Base-by-base conservation (phyloP, 2,329 filamentous ascomycete genomes). In the Cladosporium sp. region DNA sequence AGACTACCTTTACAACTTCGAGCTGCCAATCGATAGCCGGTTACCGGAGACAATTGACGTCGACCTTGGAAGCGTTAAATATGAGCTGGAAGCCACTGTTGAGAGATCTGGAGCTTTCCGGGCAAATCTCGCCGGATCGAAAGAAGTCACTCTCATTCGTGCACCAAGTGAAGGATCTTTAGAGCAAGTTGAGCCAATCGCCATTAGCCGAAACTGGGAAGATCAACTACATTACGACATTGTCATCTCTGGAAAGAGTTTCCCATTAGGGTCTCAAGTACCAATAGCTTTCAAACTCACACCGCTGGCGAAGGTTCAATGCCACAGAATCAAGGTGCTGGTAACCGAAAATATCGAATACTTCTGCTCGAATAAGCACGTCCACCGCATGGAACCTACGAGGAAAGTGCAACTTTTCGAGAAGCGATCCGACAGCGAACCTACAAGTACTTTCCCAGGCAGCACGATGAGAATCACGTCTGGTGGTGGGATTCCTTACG, bases 141-240 rank as follows among this genome's bases (percentile, higher is more conserved):
- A 92, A 71, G 92, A 96, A 72, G 86, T 97, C 2, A 84, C 83
- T 8, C 85, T 97, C 50, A 90, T 96, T 55, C 87, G 92, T 45
- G 86, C 94, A 3, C 92, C 92, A 0, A 86, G 93, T 51, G 91
- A 96, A 74, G 84, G 92, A 47, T 96, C 92, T 0, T 79, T 96
- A 22, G 92, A 97, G 73, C 91, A 91, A 73, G 88, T 92, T 25
- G 92, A 97, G 70, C 92, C 92, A 2, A 96, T 97, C 67, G 93
- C 92, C 11, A 96, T 97, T 69, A 93, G 89, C 64, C 82, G 92
- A 19, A 92, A 90, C 62, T 97, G 92, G 92, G 92, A 97, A 71
- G 92, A 97, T 66, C 92, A 96, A 69, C 79, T 97, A 34, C 91
- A 95, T 69, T 97, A 97, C 75, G 92, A 97, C 68, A 96, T 97